Evolutionary conservation across 2,329 filamentous ascomycete species (phyloP).

Genomic region (Chaetomium strumarium): DNA sequence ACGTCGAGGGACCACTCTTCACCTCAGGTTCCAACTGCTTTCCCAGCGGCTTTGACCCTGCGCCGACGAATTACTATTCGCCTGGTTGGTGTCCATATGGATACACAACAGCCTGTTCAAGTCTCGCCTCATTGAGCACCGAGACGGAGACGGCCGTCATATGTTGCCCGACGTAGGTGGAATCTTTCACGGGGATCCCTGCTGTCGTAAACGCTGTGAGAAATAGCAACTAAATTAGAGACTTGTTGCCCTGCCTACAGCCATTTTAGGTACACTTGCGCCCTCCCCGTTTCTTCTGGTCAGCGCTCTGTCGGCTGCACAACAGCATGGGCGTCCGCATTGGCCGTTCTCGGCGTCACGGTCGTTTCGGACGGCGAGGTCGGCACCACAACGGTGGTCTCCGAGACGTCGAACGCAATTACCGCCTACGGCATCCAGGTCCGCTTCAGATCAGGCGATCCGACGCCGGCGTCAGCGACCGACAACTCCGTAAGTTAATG

Average conservation of each 20-base stretch:
- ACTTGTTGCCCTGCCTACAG: slow-evolving; percentile 3
- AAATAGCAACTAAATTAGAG: neutral
- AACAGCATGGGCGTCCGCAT: slow-evolving; percentile 17
- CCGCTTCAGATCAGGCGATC: slow-evolving; percentile 20
- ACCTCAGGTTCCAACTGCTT: slow-evolving; percentile 23
- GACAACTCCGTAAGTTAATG: slow-evolving; percentile 4
- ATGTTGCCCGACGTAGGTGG: slow-evolving; percentile 27
- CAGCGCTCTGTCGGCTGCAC: slow-evolving; percentile 22
- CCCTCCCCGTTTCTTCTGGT: neutral
- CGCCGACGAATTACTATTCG: slow-evolving; percentile 26
- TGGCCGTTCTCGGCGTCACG: slow-evolving; percentile 20
- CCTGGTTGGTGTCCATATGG: slow-evolving; percentile 26
- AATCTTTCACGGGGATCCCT: neutral
- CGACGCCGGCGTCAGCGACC: slow-evolving; percentile 1
- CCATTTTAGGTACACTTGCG: slow-evolving; percentile 22
- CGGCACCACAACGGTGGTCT: slow-evolving; percentile 7
- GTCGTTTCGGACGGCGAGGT: slow-evolving; percentile 18
- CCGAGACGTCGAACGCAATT: slow-evolving; percentile 18
- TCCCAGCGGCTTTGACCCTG: slow-evolving; percentile 24
- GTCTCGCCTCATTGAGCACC: slow-evolving; percentile 13
- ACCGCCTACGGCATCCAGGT: slow-evolving; percentile 23
- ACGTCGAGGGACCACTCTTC: slow-evolving; percentile 26
- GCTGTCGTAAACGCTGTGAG: neutral
- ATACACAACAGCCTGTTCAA: slow-evolving; percentile 27
- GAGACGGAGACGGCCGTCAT: slow-evolving; percentile 26